phyloP scores from a whole-genome alignment of 2,329 filamentous ascomycete genomes.

The Colletotrichum sp. region DNA sequence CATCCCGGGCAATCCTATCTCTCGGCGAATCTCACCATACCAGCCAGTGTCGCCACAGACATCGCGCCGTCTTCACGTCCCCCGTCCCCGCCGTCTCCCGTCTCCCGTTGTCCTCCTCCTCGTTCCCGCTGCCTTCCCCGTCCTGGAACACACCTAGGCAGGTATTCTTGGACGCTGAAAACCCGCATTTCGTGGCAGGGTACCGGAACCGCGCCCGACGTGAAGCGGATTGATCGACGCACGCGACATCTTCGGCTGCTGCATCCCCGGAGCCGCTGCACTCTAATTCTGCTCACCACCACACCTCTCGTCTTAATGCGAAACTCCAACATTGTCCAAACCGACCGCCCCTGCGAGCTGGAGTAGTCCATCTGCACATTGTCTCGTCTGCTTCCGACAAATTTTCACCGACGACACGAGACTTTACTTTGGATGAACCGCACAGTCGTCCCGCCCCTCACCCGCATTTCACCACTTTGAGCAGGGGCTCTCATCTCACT shows the following conservation, averaged over 20 bases:
- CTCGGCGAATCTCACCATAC: not conserved
- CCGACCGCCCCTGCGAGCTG: not conserved
- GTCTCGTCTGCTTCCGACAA: not conserved
- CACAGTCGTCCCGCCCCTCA: not conserved
- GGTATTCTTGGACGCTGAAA: not conserved
- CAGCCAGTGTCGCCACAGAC: not conserved
- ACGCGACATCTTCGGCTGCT: not conserved
- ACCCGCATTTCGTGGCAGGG: not conserved
- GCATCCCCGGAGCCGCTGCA: not conserved
- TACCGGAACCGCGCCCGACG: not conserved
- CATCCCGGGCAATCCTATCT: not conserved
- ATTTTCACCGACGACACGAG: not conserved
- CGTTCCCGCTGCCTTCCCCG: not conserved
- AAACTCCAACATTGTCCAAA: not conserved
- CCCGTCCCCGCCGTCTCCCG: not conserved
- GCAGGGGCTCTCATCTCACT: not conserved
- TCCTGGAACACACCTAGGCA: not conserved
- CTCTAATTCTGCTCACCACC: not conserved
- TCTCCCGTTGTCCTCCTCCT: not conserved
- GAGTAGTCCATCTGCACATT: not conserved
- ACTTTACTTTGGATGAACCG: not conserved
- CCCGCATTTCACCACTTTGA: not conserved
- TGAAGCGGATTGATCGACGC: not conserved
- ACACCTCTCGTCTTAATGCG: conserved; percentile 2
- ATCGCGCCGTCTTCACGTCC: not conserved